Percentiles rank a stretch among this genome's conserved stretches.
Evolutionary conservation across 2,329 filamentous ascomycete genomes (phyloP).

Genomic region (Arthrobotrys sphaeroides): DNA sequence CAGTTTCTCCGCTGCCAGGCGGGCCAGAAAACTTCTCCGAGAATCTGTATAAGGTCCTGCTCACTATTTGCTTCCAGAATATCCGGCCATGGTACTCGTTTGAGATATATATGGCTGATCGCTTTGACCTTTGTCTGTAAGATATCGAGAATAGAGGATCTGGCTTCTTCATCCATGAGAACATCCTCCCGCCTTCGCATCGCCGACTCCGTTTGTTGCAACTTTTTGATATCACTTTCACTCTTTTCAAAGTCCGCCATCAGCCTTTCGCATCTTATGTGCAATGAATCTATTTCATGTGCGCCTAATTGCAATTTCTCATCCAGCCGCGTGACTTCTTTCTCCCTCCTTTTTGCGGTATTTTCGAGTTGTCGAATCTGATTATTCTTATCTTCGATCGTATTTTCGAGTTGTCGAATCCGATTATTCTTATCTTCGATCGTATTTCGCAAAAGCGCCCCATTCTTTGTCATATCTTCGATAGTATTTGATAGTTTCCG

Average conservation of each 20-base stretch:
- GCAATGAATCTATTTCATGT: background rate
- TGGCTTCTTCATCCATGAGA: constrained; percentile 5
- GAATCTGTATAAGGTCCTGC: background rate
- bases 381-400: background rate
- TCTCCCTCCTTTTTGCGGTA: background rate
- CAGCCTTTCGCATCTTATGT: background rate
- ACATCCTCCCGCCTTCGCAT: background rate
- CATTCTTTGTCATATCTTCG: background rate
- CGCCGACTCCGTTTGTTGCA: background rate
- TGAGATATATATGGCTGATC: background rate
- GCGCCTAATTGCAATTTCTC: background rate
- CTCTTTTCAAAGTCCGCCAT: background rate
- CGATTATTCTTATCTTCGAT: no score
- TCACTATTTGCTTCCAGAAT: background rate
- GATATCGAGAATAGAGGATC: background rate
- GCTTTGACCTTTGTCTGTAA: background rate
- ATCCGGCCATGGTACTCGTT: background rate
- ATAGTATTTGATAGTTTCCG: background rate
- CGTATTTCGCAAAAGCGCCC: background rate
- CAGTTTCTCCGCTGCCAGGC: background rate
- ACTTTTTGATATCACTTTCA: background rate
- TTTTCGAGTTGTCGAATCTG: background rate
- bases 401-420: background rate
- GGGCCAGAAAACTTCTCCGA: background rate
- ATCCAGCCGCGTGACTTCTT: background rate